Evolutionary conservation across 2,329 filamentous ascomycete genomes (phyloP).

Genomic region (Fusarium euwallaceae): DNA sequence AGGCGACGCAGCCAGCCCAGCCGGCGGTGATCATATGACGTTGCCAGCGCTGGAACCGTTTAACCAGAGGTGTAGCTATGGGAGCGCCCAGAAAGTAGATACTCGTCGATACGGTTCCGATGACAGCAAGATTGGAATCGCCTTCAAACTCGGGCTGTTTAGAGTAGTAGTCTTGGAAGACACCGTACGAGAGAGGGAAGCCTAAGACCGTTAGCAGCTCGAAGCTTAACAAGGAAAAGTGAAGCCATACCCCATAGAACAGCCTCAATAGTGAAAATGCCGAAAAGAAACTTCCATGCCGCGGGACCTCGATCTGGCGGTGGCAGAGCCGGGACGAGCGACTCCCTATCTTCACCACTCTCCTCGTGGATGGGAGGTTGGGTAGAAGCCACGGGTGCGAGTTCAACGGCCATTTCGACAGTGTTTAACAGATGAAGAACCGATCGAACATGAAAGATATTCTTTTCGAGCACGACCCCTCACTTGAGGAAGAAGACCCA

Average conservation of each 20-base stretch:
- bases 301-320: slow-evolving; percentile 33
- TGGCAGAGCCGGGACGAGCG: slow-evolving; percentile 19
- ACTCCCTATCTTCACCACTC: neutral
- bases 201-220: slow-evolving; percentile 1
- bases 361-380: neutral
- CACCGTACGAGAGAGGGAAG: slow-evolving; percentile 33
- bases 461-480: neutral
- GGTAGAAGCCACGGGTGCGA: neutral
- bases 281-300: slow-evolving; percentile 42
- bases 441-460: too few species aligned
- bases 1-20: slow-evolving; percentile 15
- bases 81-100: slow-evolving; percentile 35
- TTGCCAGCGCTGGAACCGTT: slow-evolving; percentile 30
- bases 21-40: slow-evolving; percentile 22
- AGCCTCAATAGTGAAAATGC: slow-evolving; percentile 41
- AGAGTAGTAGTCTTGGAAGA: slow-evolving; percentile 37
- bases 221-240: too few species aligned
- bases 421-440: neutral
- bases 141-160: slow-evolving; percentile 26
- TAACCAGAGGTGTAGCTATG: slow-evolving; percentile 24
- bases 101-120: slow-evolving; percentile 30
- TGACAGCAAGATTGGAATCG: slow-evolving; percentile 22
- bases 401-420: neutral
- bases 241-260: slow-evolving; percentile 39
- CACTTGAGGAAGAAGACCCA: neutral